Evolutionary conservation across 257 asterid species (phyloP).

Genomic region (Nyctanthes arbortristis): DNA sequence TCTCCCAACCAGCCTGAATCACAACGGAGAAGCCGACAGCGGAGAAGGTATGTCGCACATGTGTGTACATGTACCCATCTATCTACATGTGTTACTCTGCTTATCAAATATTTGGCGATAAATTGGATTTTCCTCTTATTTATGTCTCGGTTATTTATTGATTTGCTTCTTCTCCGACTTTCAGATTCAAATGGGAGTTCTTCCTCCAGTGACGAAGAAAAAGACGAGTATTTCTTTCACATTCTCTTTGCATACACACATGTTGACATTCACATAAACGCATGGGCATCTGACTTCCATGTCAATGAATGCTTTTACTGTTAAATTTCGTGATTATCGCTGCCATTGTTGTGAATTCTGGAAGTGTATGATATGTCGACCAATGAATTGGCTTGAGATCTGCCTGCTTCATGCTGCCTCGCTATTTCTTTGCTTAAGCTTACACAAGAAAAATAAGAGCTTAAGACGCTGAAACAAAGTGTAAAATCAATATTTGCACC

Average conservation of each 20-base stretch:
- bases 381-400: conserved; percentile 39
- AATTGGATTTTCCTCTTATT: conserved; percentile 33
- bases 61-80: conserved; percentile 24
- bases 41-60: conserved; percentile 39
- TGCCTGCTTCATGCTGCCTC: conserved; percentile 35
- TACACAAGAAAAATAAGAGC: too few species aligned
- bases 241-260: conserved; percentile 23
- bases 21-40: conserved; percentile 40
- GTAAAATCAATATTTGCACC: too few species aligned
- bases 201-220: conserved; percentile 54
- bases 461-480: too few species aligned
- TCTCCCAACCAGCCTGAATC: conserved; percentile 48
- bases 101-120: conserved; percentile 16
- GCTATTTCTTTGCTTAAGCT: conserved; percentile 27
- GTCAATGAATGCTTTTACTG: conserved; percentile 7
- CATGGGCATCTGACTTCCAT: conserved; percentile 17
- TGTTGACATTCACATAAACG: conserved; percentile 10
- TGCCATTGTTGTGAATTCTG: conserved; percentile 13
- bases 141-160: background rate
- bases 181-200: conserved; percentile 79
- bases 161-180: conserved; percentile 28
- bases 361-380: conserved; percentile 26
- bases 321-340: conserved; percentile 17
- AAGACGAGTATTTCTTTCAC: conserved; percentile 61
- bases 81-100: conserved; percentile 29